Conservation (phyloP, 352 stramenopile species). For the Phytophthora pseudosyringae region DNA sequence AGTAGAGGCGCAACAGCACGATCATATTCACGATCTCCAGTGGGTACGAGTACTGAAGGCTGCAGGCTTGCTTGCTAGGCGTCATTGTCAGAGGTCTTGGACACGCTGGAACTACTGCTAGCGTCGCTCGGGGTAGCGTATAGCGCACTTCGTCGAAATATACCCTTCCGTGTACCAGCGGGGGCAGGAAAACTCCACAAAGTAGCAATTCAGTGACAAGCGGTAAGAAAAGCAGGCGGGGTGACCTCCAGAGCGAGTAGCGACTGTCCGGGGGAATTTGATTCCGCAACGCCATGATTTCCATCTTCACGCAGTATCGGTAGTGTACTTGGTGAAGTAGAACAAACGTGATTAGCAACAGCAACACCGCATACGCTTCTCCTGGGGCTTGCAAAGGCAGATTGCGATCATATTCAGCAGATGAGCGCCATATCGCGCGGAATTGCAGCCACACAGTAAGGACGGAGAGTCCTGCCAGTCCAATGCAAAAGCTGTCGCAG, state of each 20-base stretch:
- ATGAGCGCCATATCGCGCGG: conserved; percentile 60
- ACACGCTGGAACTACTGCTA: conserved; percentile 24
- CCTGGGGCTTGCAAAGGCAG: conserved; percentile 47
- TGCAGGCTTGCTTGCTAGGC: conserved; percentile 31
- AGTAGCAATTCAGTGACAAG: conserved; percentile 53
- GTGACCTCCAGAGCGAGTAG: conserved; percentile 25
- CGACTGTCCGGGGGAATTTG: conserved; percentile 39
- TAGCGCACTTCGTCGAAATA: conserved; percentile 59
- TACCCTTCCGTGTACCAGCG: conserved; percentile 54
- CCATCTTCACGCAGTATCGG: conserved; percentile 59
- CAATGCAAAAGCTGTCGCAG: conserved; percentile 46
- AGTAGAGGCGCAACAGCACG: conserved; percentile 67
- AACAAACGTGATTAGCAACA: conserved; percentile 49
- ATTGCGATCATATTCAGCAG: conserved; percentile 23
- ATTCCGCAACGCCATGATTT: conserved; percentile 60
- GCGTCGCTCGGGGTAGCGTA: conserved; percentile 21
- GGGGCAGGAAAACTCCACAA: conserved; percentile 51
- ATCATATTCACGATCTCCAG: conserved; percentile 71
- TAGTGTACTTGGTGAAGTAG: conserved; percentile 52
- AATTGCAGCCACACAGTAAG: conserved; percentile 58
- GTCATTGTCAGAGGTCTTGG: conserved; percentile 38
- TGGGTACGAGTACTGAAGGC: conserved; percentile 58
- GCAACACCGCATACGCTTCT: conserved; percentile 54
- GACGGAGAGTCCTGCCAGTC: conserved; percentile 45
- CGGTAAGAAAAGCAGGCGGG: conserved; percentile 42